These are phyloP conservation scores for Curvularia spicifera DNA, from an alignment of 2,329 filamentous ascomycete species.

Conservation along the genomic window DNA sequence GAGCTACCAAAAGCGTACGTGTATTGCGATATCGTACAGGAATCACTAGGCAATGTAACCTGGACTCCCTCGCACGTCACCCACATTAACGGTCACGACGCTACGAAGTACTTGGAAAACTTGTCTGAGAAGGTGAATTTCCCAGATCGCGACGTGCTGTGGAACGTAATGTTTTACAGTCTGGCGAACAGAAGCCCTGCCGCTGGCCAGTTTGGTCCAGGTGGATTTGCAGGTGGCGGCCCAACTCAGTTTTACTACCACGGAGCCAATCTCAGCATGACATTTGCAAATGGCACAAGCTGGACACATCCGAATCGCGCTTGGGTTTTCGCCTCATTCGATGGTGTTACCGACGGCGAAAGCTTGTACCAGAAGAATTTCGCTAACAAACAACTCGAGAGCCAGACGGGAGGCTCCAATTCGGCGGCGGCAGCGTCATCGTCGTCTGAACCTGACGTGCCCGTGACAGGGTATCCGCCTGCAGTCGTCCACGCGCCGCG, in stretches of 20 bases:
- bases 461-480: conserved; percentile 40
- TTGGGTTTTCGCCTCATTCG: conserved; percentile 50
- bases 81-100: too few species aligned
- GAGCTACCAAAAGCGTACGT: too few species aligned
- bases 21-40: too few species aligned
- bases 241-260: conserved; percentile 53
- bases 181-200: conserved; percentile 32
- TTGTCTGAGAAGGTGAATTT: conserved; percentile 56
- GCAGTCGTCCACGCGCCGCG: conserved; percentile 53
- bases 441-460: neutral
- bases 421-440: too few species aligned
- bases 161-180: conserved; percentile 58
- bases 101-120: conserved; percentile 54
- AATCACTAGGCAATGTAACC: too few species aligned
- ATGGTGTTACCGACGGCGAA: conserved; percentile 52
- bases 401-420: conserved; percentile 7
- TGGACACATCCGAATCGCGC: conserved; percentile 53
- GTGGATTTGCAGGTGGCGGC: conserved; percentile 54
- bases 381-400: conserved; percentile 28
- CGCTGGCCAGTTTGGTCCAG: conserved; percentile 25
- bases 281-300: conserved; percentile 55
- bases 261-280: conserved; percentile 51
- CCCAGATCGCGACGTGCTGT: conserved; percentile 65
- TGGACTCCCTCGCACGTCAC: too few species aligned
- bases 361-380: conserved; percentile 50